Evolutionary conservation across 306 rosid species (phyloP), one percentile per base, ranked within the genome.

Genomic region (Hylodesmum podocarpum): DNA sequence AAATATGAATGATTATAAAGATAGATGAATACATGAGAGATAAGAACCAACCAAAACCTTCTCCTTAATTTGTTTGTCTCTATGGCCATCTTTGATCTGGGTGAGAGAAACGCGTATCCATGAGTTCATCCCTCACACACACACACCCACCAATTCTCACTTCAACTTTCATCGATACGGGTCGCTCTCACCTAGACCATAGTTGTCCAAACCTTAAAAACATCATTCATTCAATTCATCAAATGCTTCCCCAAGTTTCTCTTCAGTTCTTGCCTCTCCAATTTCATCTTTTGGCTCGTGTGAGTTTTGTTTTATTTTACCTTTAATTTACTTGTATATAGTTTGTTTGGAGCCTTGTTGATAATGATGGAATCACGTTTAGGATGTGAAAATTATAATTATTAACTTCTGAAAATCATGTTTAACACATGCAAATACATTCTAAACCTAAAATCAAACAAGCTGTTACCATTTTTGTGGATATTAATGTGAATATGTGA

Each of bases 131-230:
- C 24, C 21, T 64, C 10, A 64, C 4, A 18, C 49, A 0, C 15
- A 21, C 34, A n/a, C 61, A 12, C 63, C 13, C 21, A 58, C 65
- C 41, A 61, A 14, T 57, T 27, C 2, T 54, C n/a, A n/a, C n/a
- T n/a, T n/a, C n/a, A n/a, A n/a, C n/a, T 54, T 57, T 27, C 5
- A 27, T 57, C 36, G 18, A 62, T 47, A 75, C 64, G 79, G 70
- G 64, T 75, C 28, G 63, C 72, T 75, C 79, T 75, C 79, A 75
- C 79, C 72, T 75, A 21, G 18, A 50, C 4, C 27, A 31, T 0
- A 63, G 51, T 4, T 75, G 50, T 5, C 72, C 64, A 63, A 31
- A 62, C 1, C 36, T 40, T 39, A 0, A 59, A 29, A n/a, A 8
- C 46, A 65, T 10, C 53, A 0, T 63, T 66, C 72, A 22, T 46